Percentiles rank a stretch among this genome's conserved stretches.
These are phyloP conservation scores for Asterella californica DNA, from an alignment of 225 moss, liverwort and hornwort species.

Conservation along the genomic window DNA sequence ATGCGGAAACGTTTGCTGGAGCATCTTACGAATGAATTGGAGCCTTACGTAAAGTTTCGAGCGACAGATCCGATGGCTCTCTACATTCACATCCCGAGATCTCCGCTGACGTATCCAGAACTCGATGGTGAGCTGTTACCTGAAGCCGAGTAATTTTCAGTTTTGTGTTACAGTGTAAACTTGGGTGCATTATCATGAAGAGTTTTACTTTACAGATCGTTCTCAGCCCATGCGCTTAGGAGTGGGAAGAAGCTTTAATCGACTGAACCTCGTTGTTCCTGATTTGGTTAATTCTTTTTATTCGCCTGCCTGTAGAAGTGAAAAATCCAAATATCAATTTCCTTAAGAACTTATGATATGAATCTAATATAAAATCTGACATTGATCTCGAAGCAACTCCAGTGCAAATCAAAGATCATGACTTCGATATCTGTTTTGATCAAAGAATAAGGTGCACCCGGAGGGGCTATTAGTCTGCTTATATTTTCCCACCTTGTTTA, in stretches of 20 bases:
- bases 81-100: conserved; percentile 87
- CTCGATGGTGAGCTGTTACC: conserved; percentile 56
- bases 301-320: background rate
- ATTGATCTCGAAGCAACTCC: no score
- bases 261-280: background rate
- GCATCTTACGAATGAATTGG: conserved; percentile 83
- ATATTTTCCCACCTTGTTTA: no score
- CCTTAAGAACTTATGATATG: no score
- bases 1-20: conserved; percentile 85
- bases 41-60: conserved; percentile 91
- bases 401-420: no score
- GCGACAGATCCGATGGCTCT: conserved; percentile 94
- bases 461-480: no score
- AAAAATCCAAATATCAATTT: background rate
- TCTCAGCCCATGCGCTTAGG: background rate
- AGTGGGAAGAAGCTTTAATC: background rate
- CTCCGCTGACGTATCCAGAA: conserved; percentile 81
- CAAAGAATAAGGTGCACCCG: no score
- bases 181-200: background rate
- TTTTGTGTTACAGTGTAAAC: background rate
- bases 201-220: background rate
- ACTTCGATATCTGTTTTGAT: no score
- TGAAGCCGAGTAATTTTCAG: background rate
- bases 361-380: no score
- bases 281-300: background rate